phyloP scores from a whole-genome alignment of 441 rosid species.

The Pelargonium fulgidum region DNA sequence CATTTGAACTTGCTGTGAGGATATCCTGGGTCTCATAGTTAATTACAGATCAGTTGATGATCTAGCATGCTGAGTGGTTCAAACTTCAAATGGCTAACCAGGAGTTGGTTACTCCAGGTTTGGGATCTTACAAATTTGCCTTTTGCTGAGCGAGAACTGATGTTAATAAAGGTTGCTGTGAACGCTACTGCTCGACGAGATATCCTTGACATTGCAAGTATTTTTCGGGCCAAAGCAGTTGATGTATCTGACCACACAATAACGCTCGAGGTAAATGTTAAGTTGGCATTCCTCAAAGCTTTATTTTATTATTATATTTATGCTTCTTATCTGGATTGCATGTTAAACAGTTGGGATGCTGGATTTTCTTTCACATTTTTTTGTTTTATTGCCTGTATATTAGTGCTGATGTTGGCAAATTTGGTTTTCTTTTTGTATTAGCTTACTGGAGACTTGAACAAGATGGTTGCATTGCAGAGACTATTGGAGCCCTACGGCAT shows the following conservation, averaged over 20 bases:
- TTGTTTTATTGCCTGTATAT: constrained; percentile 9
- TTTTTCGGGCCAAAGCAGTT: constrained; percentile 72
- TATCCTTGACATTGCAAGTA: constrained; percentile 74
- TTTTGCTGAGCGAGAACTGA: constrained; percentile 81
- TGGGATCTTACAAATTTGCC: constrained; percentile 66
- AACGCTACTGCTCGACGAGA: constrained; percentile 69
- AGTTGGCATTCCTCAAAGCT: neutral
- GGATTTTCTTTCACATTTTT: neutral
- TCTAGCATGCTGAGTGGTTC: neutral
- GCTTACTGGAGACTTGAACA: constrained; percentile 91
- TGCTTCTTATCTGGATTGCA: too few relatives aligned
- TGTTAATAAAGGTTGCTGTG: constrained; percentile 81
- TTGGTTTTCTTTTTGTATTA: constrained; percentile 28
- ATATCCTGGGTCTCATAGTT: constrained; percentile 1
- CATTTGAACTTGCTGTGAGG: neutral
- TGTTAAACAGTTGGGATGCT: too few relatives aligned
- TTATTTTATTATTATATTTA: too few relatives aligned
- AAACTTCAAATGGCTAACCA: constrained; percentile 1
- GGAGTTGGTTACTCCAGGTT: constrained; percentile 36
- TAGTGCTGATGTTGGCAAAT: constrained; percentile 19
- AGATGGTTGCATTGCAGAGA: constrained; percentile 93
- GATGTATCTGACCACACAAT: constrained; percentile 86
- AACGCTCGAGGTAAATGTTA: constrained; percentile 63
- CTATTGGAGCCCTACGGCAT: constrained; percentile 90
- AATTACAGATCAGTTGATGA: neutral